phyloP scores from a whole-genome alignment of 441 rosid genomes.

The Mallotus japonicus region DNA sequence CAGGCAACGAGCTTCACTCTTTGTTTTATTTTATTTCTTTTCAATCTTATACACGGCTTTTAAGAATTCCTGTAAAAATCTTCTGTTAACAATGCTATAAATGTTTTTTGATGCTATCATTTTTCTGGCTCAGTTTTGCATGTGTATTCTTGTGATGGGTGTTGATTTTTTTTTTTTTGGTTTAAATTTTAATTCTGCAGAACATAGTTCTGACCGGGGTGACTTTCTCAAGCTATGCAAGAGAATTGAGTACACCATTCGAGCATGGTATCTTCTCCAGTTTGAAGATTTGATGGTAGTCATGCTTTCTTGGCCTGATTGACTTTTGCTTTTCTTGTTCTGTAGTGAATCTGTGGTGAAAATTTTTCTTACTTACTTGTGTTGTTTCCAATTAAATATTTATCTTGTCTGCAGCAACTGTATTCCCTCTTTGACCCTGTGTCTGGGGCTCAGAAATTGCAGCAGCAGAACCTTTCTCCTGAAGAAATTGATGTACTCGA shows the following conservation, averaged over 20 bases:
- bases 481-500: constrained; percentile 72
- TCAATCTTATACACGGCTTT: not conserved
- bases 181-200: constrained; percentile 30
- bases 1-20: too few relatives aligned
- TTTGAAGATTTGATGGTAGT: constrained; percentile 93
- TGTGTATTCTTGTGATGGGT: not conserved
- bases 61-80: not conserved
- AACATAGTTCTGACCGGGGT: constrained; percentile 53
- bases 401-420: constrained; percentile 56
- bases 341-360: constrained; percentile 3
- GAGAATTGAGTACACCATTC: constrained; percentile 80
- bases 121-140: not conserved
- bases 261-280: constrained; percentile 97
- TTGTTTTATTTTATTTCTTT: too few relatives aligned
- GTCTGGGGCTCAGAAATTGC: constrained; percentile 67
- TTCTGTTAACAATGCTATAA: not conserved
- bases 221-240: constrained; percentile 87
- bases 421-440: constrained; percentile 92
- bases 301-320: not conserved
- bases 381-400: not conserved
- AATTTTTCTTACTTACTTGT: constrained; percentile 16
- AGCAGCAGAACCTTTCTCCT: constrained; percentile 65
- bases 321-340: not conserved
- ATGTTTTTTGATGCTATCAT: not conserved
- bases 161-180: not conserved